Conservation (phyloP, 208 protist species). For the Kentomonas sorsogonicus region DNA sequence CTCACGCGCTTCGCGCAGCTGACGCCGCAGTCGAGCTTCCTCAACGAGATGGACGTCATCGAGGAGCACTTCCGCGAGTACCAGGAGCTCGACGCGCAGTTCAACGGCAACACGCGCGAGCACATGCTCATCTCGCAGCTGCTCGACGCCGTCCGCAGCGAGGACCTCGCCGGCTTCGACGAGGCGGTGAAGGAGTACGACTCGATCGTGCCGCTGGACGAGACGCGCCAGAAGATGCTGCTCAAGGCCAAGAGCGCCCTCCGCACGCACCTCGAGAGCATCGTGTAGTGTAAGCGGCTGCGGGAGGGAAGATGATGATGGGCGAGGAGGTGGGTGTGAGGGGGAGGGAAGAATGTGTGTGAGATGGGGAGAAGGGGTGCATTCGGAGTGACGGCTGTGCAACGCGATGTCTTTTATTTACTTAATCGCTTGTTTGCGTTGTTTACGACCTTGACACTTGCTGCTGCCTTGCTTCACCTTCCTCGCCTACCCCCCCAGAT, state of each 20-base stretch:
- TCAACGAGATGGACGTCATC: slow-evolving; percentile 60
- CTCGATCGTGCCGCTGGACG: slow-evolving; percentile 70
- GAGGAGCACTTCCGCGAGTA: slow-evolving; percentile 79
- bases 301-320: too few species aligned
- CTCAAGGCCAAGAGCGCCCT: slow-evolving; percentile 60
- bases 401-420: too few species aligned
- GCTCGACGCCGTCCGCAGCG: slow-evolving; percentile 66
- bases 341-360: too few species aligned
- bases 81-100: slow-evolving; percentile 83
- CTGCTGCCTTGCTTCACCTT: too few species aligned
- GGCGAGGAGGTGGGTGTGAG: too few species aligned
- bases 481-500: too few species aligned
- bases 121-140: slow-evolving; percentile 80
- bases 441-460: too few species aligned
- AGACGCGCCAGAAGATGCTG: slow-evolving; percentile 64
- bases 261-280: too few species aligned
- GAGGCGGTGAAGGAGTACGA: slow-evolving; percentile 73
- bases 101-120: slow-evolving; percentile 77
- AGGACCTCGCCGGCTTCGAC: slow-evolving; percentile 54
- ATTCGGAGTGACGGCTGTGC: too few species aligned
- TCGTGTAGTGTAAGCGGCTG: too few species aligned
- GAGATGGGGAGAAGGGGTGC: too few species aligned
- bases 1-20: slow-evolving; percentile 70
- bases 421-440: too few species aligned
- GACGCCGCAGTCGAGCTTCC: slow-evolving; percentile 31